A percentile compares a stretch with the other conserved stretches of the same genome.
Conservation (phyloP, 495 filamentous ascomycete species). For the Xylaria flabelliformis region DNA sequence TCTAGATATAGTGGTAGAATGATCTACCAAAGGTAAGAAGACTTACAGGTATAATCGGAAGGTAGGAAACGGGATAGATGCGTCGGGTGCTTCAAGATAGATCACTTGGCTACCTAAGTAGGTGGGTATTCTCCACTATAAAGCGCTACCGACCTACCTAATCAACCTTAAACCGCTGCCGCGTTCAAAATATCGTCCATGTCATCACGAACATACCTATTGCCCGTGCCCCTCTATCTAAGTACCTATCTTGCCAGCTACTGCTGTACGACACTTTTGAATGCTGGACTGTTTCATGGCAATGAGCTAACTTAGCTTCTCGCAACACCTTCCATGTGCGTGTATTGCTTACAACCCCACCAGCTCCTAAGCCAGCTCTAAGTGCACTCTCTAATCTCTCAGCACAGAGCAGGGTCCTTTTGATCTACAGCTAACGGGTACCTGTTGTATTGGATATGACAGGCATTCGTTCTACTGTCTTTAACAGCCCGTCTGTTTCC, state of each 20-base stretch:
- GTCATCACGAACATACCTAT: constrained; percentile 12
- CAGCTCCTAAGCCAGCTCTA: neutral
- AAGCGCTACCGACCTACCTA: neutral
- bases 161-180: constrained; percentile 13
- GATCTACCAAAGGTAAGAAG: neutral
- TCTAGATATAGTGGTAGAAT: neutral
- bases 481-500: neutral
- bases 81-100: neutral
- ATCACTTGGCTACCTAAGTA: neutral
- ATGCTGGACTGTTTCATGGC: neutral
- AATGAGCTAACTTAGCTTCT: neutral
- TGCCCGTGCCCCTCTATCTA: neutral
- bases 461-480: neutral
- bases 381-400: too few relatives aligned
- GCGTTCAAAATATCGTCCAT: neutral
- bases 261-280: neutral
- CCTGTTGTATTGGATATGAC: neutral
- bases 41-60: constrained; percentile 1
- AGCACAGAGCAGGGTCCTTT: neutral
- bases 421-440: neutral
- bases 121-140: constrained; percentile 12
- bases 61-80: constrained; percentile 1
- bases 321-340: neutral
- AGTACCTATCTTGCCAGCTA: neutral
- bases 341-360: constrained; percentile 1